Percentiles rank a stretch among this genome's conserved stretches.
phyloP scores from a whole-genome alignment of 345 rosid species.

The Arabidopsis suecica region DNA sequence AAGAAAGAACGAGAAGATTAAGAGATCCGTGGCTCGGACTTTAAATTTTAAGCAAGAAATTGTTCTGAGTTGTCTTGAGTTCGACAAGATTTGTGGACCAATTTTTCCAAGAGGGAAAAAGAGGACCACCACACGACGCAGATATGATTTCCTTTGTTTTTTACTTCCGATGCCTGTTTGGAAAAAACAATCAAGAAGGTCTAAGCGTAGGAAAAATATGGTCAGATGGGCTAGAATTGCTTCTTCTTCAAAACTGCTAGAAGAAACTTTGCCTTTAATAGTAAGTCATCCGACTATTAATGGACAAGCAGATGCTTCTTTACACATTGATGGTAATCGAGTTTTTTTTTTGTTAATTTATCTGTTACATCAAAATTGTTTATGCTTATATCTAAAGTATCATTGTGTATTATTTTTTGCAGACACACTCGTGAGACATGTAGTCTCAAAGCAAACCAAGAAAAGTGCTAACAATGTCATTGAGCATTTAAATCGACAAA shows the following conservation, averaged over 20 bases:
- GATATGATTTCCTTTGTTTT: constrained; percentile 7
- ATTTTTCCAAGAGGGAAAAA: constrained; percentile 20
- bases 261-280: not conserved
- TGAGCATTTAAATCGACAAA: constrained; percentile 13
- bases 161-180: not conserved
- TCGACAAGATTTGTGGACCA: not conserved
- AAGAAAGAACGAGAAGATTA: constrained; percentile 5
- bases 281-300: not conserved
- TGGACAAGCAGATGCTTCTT: not conserved
- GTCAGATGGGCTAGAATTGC: constrained; percentile 14
- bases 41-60: not conserved
- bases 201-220: constrained; percentile 5
- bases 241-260: not conserved
- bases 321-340: constrained; percentile 16
- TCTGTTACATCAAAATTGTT: not conserved
- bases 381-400: not conserved
- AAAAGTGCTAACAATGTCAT: not conserved
- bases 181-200: constrained; percentile 24
- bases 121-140: constrained; percentile 5
- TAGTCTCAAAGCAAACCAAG: not conserved
- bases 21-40: constrained; percentile 8
- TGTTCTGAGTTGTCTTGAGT: constrained; percentile 14
- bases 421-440: not conserved
- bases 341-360: not conserved
- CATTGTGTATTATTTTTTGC: not conserved